Conservation (phyloP, 2,329 filamentous ascomycete species). For the Gnomoniopsis sp. region DNA sequence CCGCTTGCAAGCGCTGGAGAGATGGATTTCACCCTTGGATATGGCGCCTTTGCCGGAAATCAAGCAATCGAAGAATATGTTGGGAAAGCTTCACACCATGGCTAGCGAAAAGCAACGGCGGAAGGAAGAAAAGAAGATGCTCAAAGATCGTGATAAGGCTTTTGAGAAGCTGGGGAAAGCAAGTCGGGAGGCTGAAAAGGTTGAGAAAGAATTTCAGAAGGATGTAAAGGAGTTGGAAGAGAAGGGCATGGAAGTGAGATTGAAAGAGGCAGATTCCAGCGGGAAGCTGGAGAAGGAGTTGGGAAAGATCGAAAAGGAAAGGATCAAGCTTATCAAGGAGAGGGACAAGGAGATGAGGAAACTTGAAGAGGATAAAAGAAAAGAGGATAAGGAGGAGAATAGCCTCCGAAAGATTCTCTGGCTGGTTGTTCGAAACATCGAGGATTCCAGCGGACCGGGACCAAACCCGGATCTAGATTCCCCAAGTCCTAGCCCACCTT, state of each 20-base stretch:
- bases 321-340: too few relatives aligned
- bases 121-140: slow-evolving; percentile 6
- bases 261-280: too few relatives aligned
- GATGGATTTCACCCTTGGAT: slow-evolving; percentile 19
- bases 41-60: slow-evolving; percentile 10
- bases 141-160: slow-evolving; percentile 1
- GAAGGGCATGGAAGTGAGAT: background rate
- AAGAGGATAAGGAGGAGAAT: too few relatives aligned
- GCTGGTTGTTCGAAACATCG: too few relatives aligned
- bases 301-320: too few relatives aligned
- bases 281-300: too few relatives aligned
- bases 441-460: too few relatives aligned
- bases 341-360: too few relatives aligned
- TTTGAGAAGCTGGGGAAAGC: background rate
- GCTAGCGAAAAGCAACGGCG: slow-evolving; percentile 8
- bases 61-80: background rate
- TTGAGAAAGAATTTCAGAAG: background rate
- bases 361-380: too few relatives aligned
- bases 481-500: too few relatives aligned
- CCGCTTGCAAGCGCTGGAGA: slow-evolving; percentile 14
- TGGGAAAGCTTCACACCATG: background rate
- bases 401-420: too few relatives aligned
- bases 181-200: background rate
- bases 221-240: background rate
- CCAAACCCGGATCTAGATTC: too few relatives aligned